Percentiles rank a stretch among this genome's conserved stretches.
phyloP scores from a whole-genome alignment of 768 basidiomycete species.

The Dacryopinax spathularia region DNA sequence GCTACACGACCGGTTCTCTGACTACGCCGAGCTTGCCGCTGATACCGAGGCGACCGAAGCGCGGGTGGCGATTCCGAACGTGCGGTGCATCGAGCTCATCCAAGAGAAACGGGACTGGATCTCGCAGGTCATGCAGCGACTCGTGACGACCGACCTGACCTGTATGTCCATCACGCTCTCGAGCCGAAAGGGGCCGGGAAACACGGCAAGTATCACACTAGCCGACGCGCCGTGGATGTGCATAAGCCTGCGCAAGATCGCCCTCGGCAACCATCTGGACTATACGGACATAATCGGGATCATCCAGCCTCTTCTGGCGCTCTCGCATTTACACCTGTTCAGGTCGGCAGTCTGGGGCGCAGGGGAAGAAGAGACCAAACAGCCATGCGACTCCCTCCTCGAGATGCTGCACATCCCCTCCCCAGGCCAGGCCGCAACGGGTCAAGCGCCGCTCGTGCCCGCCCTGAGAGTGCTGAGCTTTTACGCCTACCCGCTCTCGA shows the following conservation, averaged over 20 bases:
- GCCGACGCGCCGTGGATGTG: constrained; percentile 2
- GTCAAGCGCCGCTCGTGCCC: not conserved
- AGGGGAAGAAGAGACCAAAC: not conserved
- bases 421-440: not conserved
- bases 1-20: not conserved
- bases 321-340: not conserved
- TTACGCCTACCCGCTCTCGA: constrained; percentile 2
- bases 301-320: not conserved
- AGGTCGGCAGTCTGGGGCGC: not conserved
- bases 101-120: constrained; percentile 3
- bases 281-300: not conserved
- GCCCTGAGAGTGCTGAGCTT: not conserved
- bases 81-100: not conserved
- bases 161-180: constrained; percentile 1
- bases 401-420: not conserved
- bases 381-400: not conserved
- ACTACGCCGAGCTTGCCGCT: not conserved
- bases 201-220: not conserved
- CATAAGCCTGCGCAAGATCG: not conserved
- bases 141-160: constrained; percentile 2
- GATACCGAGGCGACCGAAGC: not conserved
- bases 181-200: not conserved
- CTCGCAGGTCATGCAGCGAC: constrained; percentile 1
- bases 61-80: not conserved
- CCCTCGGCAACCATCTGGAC: not conserved